These are phyloP conservation scores for Xylaria longipes DNA, from an alignment of 495 filamentous ascomycete genomes.

Conservation along the genomic window DNA sequence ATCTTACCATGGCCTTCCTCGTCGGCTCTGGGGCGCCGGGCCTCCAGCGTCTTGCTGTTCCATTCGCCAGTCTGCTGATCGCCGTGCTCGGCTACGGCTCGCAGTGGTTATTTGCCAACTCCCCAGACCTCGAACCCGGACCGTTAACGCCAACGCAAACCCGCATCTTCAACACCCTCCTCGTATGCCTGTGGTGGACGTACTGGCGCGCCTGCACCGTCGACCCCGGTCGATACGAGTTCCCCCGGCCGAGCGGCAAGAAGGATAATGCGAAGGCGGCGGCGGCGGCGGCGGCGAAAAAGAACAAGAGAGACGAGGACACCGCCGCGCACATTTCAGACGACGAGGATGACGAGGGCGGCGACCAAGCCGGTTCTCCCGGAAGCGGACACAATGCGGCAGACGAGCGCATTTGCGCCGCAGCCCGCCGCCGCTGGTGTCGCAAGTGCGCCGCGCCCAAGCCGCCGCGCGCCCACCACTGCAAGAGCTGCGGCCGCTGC, in stretches of 20 bases:
- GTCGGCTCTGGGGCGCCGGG: slow-evolving; percentile 36
- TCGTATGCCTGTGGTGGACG: slow-evolving; percentile 76
- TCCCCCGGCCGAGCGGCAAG: slow-evolving; percentile 33
- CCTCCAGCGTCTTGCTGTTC: slow-evolving; percentile 64
- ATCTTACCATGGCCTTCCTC: slow-evolving; percentile 35
- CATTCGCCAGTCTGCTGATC: slow-evolving; percentile 72
- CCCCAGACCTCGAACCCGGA: slow-evolving; percentile 66
- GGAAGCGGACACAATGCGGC: slow-evolving; percentile 31
- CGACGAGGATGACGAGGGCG: slow-evolving; percentile 29
- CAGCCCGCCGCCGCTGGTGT: slow-evolving; percentile 67
- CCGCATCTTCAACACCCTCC: slow-evolving; percentile 74
- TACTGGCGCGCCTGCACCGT: slow-evolving; percentile 80
- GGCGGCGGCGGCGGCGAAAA: background rate
- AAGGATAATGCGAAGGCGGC: slow-evolving; percentile 25
- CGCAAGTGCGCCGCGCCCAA: slow-evolving; percentile 84
- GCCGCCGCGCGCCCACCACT: slow-evolving; percentile 90
- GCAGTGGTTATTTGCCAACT: slow-evolving; percentile 75
- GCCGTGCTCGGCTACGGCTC: slow-evolving; percentile 82
- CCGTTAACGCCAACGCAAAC: slow-evolving; percentile 67
- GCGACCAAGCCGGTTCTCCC: background rate
- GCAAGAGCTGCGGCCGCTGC: slow-evolving; percentile 85
- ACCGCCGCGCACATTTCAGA: slow-evolving; percentile 8
- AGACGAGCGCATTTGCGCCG: slow-evolving; percentile 31
- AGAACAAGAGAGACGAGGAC: slow-evolving; percentile 18
- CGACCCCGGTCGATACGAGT: slow-evolving; percentile 70